A percentile compares a stretch with the other conserved stretches of the same genome.
These are phyloP conservation scores for Cyclotella choctawhatcheeana DNA, from an alignment of 108 stramenopile genomes.

Conservation along the genomic window DNA sequence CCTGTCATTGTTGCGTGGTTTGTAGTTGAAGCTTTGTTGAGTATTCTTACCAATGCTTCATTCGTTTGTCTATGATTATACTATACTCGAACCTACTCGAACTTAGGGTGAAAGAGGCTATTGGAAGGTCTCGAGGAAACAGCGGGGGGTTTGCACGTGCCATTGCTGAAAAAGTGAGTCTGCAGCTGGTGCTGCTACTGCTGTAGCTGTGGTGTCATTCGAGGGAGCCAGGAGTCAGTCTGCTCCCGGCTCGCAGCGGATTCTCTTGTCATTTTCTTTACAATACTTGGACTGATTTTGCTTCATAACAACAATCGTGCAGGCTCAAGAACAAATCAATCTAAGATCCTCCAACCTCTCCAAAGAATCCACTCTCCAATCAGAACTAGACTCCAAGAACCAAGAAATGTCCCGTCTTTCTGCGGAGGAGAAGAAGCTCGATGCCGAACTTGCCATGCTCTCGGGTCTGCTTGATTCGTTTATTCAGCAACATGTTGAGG, in stretches of 20 bases:
- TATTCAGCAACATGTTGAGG: conserved; percentile 40
- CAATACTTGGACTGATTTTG: neutral
- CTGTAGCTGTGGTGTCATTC: no score
- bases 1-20: no score
- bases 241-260: no score
- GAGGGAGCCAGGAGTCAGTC: no score
- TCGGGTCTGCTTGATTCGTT: conserved; percentile 47
- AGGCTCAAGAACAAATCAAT: conserved; percentile 48
- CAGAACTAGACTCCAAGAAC: conserved; percentile 35
- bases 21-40: no score
- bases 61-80: no score
- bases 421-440: conserved; percentile 46
- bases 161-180: conserved; percentile 49
- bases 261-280: neutral
- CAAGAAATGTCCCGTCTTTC: conserved; percentile 30
- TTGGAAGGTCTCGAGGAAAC: conserved; percentile 35
- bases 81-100: no score
- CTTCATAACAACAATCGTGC: neutral
- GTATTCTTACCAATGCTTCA: no score
- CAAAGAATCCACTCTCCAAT: conserved; percentile 33
- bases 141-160: conserved; percentile 44
- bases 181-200: neutral
- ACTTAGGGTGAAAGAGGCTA: conserved; percentile 51
- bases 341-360: conserved; percentile 35
- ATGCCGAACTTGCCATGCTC: conserved; percentile 25